Conservation (phyloP, 2,329 filamentous ascomycete species). For the Fusarium sp. region DNA sequence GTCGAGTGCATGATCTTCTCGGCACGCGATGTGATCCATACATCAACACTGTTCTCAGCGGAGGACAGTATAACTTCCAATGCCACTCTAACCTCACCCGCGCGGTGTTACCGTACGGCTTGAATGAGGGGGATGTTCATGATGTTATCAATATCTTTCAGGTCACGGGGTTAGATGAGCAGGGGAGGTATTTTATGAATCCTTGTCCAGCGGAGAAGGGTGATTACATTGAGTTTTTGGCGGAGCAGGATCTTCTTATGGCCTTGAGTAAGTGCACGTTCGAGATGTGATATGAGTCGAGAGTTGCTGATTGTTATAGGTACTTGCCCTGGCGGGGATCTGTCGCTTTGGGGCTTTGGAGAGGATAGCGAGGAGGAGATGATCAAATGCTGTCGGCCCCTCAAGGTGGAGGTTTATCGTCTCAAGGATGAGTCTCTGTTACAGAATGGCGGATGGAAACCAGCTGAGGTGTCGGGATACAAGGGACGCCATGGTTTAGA, state of each 20-base stretch:
- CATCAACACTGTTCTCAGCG: conserved; percentile 77
- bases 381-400: conserved; percentile 74
- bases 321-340: conserved; percentile 82
- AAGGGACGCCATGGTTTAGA: conserved; percentile 41
- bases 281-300: fast-evolving
- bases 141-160: conserved; percentile 90
- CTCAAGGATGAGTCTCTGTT: conserved; percentile 65
- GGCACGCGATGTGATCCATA: conserved; percentile 89
- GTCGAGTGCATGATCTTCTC: conserved; percentile 79
- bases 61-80: conserved; percentile 80
- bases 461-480: conserved; percentile 69
- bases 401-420: conserved; percentile 77
- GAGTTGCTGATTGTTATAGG: conserved; percentile 46
- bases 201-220: conserved; percentile 64
- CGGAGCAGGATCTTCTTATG: conserved; percentile 78
- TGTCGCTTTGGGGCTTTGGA: conserved; percentile 84
- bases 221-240: conserved; percentile 79
- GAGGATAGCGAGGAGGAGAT: conserved; percentile 73
- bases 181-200: conserved; percentile 81
- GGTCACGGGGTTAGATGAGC: conserved; percentile 77
- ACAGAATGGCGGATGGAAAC: conserved; percentile 66
- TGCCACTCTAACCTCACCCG: conserved; percentile 85
- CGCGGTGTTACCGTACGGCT: conserved; percentile 73
- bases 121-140: conserved; percentile 80
- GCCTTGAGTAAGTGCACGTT: conserved; percentile 56